Evolutionary conservation across 768 basidiomycete genomes (phyloP), one percentile per base, ranked within the genome.

Genomic region (Ramaria sp.): DNA sequence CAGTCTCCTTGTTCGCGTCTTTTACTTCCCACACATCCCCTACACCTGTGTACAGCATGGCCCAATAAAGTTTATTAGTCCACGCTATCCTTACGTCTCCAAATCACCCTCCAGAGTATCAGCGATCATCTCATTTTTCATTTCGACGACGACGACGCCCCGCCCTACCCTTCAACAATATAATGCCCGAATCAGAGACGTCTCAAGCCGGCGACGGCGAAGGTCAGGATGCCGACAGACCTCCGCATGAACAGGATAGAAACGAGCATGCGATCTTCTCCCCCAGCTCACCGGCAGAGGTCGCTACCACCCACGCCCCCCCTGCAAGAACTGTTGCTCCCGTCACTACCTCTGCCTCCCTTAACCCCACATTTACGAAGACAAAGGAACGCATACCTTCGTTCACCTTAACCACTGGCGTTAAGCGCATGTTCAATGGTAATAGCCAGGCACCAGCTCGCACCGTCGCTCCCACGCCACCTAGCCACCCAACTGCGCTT

Each of bases 31-130:
- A 34, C 37, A 57, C 64, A 34, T 59, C 27, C 27, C 27, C 20
- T 46, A 37, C 53, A 59, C 43, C 54, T 60, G 61, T 67, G 66
- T 31, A 12, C 54, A 57, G 43, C 59, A 59, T 59, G 59, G 45
- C 55, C 37, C 31, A 49, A 31, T 57, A 38, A 57, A 34, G 49
- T 51, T 20, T 37, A 20, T 39, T 31, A 27, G 47, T 30, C 30
- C 33, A 19, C 30, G 37, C 46, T 37, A 22, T 38, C 41, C 38
- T 33, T 33, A 47, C 52, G 48, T 47, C 20, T 43, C 13, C 22
- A 10, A 43, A 7, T 31, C n/a, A n/a, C 13, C 31, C 33, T 47
- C 31, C 33, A 47, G 30, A 30, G 12, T 57, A 34, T 57, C 47
- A 49, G 20, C 7, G 33, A 38, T 31, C 27, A 47, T 47, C 20